Evolutionary conservation across 1,139 yeast genomes (phyloP).

Genomic region (Lodderomyces parapsilosis): DNA sequence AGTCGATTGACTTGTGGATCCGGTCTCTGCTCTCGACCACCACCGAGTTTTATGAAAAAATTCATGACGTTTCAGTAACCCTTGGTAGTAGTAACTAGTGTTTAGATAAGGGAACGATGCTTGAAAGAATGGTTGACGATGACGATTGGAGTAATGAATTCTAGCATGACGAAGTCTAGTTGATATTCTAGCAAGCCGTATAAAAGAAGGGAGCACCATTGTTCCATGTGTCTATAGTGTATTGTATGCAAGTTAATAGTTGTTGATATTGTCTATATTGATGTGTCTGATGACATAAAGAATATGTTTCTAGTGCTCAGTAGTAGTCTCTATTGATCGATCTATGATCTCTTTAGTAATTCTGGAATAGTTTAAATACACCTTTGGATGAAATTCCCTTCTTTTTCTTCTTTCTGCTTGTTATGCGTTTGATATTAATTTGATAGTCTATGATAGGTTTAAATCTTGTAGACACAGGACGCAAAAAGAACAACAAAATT

Average conservation of each 20-base stretch:
- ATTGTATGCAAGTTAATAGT: neutral
- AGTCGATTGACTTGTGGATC: conserved; percentile 25
- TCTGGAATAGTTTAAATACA: too few species aligned
- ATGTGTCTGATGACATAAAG: too few species aligned
- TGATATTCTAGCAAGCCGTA: conserved; percentile 14
- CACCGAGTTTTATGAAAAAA: conserved; percentile 8
- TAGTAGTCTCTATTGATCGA: too few species aligned
- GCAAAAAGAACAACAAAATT: neutral
- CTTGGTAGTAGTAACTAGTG: conserved; percentile 15
- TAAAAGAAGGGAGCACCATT: conserved; percentile 15
- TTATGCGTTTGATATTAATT: neutral
- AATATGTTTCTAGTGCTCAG: too few species aligned
- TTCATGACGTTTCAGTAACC: conserved; percentile 20
- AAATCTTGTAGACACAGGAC: too few species aligned
- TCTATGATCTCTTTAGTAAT: too few species aligned
- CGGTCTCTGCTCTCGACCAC: conserved; percentile 34
- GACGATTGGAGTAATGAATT: neutral
- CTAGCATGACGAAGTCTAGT: conserved; percentile 3
- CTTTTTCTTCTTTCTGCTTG: too few species aligned
- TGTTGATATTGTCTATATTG: neutral
- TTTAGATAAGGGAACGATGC: conserved; percentile 38
- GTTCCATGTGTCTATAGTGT: neutral
- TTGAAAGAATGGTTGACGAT: conserved; percentile 37
- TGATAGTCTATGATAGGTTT: too few species aligned
- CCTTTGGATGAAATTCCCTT: too few species aligned